Percentiles rank a stretch among this genome's conserved stretches.
These are phyloP conservation scores for Rhynchosporium graminicola DNA, from an alignment of 2,329 filamentous ascomycete species.

Conservation along the genomic window DNA sequence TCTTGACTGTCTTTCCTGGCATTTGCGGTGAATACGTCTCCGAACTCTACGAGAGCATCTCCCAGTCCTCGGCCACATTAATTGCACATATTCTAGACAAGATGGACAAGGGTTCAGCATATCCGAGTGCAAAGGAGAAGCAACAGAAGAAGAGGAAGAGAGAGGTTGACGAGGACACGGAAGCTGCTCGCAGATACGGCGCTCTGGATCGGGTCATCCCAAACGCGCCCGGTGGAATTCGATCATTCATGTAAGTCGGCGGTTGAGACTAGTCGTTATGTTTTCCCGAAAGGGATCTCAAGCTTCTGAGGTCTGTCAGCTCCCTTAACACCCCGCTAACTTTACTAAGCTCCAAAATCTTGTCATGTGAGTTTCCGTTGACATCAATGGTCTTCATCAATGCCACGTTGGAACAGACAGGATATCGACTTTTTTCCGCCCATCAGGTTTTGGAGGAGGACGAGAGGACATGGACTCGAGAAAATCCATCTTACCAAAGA, in stretches of 20 bases:
- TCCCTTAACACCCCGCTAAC: conserved; percentile 13
- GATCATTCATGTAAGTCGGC: conserved; percentile 30
- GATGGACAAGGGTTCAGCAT: conserved; percentile 43
- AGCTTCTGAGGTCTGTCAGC: background rate
- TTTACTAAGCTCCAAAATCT: conserved; percentile 29
- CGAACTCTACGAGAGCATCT: conserved; percentile 40
- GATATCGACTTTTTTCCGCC: conserved; percentile 38
- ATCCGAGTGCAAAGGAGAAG: conserved; percentile 47
- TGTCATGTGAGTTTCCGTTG: conserved; percentile 41
- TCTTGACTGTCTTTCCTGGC: conserved; percentile 49
- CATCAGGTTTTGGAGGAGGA: conserved; percentile 42
- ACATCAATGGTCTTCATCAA: conserved; percentile 44
- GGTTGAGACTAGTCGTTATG: background rate
- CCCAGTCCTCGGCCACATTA: conserved; percentile 34
- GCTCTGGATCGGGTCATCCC: conserved; percentile 35
- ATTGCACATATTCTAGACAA: conserved; percentile 45
- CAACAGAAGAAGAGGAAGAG: conserved; percentile 42
- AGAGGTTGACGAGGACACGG: conserved; percentile 42
- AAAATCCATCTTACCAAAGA: conserved; percentile 34
- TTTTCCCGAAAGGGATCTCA: background rate
- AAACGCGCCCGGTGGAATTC: conserved; percentile 23
- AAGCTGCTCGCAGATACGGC: conserved; percentile 41
- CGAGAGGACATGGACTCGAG: conserved; percentile 37
- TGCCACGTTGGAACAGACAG: conserved; percentile 38
- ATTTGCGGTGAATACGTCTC: conserved; percentile 47